Base-by-base conservation (phyloP, 805 yeast species). In the Starmerella powellii region DNA sequence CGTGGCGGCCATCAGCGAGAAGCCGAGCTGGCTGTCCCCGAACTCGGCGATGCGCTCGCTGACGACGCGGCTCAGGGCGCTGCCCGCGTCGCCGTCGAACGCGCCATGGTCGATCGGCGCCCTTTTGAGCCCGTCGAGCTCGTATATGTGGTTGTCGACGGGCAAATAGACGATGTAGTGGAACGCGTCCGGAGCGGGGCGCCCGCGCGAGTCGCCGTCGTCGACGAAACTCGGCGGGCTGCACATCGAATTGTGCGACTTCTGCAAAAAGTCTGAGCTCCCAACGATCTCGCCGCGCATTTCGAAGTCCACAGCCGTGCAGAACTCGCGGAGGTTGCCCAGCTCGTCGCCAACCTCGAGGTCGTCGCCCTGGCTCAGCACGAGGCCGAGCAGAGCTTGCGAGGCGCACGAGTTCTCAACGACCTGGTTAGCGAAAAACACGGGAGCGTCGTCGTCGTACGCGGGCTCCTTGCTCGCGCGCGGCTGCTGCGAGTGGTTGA, bases 351-450 rank as follows among this genome's bases (percentile, higher is more conserved):
- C 83, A 3, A 76, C 41, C 2, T 65, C 65, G 11, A 75, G 42
- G 15, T 58, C 61, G 1, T 52, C 53, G 40, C 65, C 62, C 52
- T 73, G 37, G 27, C 37, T 74, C 45, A 78, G 51, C 40, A 78
- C 58, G 8, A 76, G 61, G 42, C 76, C 73, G 43, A 78, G 61
- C 18, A 78, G 77, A 0, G 83, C 84, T 52, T 74, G 80, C 1
- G 84, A 78, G n/a, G 79, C 84, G 58, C 84, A 78, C 3, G 84
- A 82, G 52, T 78, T 76, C 51, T 73, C 75, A 41, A 76, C 73
- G 21, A 71, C 71, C 54, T 78, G 84, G 36, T 66, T 66, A 6
- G 82, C 81, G 55, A 78, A 78, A 55, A 73, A 76, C 1, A 78
- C 63, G 10, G 57, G 49, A 30, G 52, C 46, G 3, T 48, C 46